Evolutionary conservation across 805 yeast species (phyloP), one percentile per base, ranked within the genome.

Genomic region (Diddensiella santjacobensis): DNA sequence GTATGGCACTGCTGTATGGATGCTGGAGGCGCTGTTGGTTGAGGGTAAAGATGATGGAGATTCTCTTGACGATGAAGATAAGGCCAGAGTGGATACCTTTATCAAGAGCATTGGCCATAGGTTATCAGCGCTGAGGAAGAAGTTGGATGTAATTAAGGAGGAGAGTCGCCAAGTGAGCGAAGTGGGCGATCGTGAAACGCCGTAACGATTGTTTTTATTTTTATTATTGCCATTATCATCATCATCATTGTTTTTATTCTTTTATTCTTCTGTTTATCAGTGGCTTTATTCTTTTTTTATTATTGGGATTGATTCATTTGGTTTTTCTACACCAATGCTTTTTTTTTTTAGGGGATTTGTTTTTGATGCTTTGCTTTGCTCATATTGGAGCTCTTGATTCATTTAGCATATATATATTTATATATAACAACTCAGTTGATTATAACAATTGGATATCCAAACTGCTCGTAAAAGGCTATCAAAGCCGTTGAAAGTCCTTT

Each of bases 1-100:
- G 5, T 91, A 91, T 64, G 87, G 95, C 3, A 87, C 96, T 0
- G 83, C 96, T 0, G 79, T 91, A 45, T 91, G 97, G 97, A 88
- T 91, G 96, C 71, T 91, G 60, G 95, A 88, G 62, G 88, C 96
- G 0, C 70, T 91, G 22, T 66, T 89, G 46, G 91, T 84, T 50
- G 65, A 68, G 30, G 71, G 67, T 24, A 60, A 55, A 8, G 45
- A 51, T 11, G 60, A 58, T 30, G 62, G 53, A 10, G 70, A 65
- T 18, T 60, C 55, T 20, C 70, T 90, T 50, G 95, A 87, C 59
- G 76, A 71, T 3, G 87, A 83, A 43, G 98, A 91, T 64, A 71
- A 71, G 44, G 77, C 73, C 39, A 83, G 86, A 66, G 87, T 91
- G 44, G 87, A 84, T 62, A 81, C 81, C 65, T 87, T 90, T 61